These are phyloP conservation scores for Punica granatum DNA, from an alignment of 345 rosid species.

Conservation along the genomic window DNA sequence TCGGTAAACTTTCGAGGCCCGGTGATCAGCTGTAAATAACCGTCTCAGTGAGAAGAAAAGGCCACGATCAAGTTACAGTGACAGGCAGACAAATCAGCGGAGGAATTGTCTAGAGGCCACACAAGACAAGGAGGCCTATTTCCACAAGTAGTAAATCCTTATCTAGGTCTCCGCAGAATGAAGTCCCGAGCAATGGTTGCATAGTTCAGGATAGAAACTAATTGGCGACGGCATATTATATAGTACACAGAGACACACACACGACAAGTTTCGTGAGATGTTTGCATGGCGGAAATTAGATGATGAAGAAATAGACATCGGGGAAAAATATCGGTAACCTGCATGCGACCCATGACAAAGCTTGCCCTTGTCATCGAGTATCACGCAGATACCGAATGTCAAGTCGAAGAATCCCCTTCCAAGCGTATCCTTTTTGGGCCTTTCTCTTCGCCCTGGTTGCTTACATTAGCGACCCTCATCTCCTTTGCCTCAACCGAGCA, in stretches of 20 bases:
- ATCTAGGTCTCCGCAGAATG: conserved; percentile 14
- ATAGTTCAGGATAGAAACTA: conserved; percentile 20
- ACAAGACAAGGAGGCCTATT: not conserved
- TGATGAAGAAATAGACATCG: conserved; percentile 18
- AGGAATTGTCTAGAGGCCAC: not conserved
- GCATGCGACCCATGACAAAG: conserved; percentile 24
- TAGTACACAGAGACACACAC: conserved; percentile 24
- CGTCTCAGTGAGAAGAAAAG: not conserved
- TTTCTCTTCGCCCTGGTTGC: conserved; percentile 59
- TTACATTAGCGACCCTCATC: conserved; percentile 25
- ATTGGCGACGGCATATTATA: conserved; percentile 8
- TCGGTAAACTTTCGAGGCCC: not conserved
- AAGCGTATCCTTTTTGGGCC: conserved; percentile 75
- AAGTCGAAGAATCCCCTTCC: conserved; percentile 58
- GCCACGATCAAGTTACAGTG: not conserved
- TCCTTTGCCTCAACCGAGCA: conserved; percentile 78
- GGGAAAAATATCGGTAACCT: conserved; percentile 6
- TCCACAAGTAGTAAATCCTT: not conserved
- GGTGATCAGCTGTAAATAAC: not conserved
- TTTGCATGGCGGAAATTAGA: conserved; percentile 14
- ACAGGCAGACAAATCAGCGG: not conserved
- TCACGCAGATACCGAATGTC: conserved; percentile 23
- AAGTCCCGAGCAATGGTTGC: conserved; percentile 20
- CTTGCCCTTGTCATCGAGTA: conserved; percentile 24
- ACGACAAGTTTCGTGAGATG: conserved; percentile 37